Evolutionary conservation across 2,329 filamentous ascomycete genomes (phyloP), one percentile per base, ranked within the genome.

Genomic region (Stemphylium beticola): DNA sequence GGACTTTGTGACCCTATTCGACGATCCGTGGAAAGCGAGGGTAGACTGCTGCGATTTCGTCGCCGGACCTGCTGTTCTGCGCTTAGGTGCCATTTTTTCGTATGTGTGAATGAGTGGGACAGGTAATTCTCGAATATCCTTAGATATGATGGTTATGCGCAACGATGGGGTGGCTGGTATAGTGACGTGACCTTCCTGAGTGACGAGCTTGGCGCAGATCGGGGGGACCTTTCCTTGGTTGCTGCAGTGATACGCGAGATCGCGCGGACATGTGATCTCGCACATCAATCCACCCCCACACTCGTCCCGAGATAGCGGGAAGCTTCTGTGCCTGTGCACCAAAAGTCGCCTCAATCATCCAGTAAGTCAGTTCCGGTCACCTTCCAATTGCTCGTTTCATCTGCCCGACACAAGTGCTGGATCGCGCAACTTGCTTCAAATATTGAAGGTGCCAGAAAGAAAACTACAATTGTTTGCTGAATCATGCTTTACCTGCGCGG

Each of bases 21-120:
- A 78, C 49, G 81, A 78, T 57, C 79, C 77, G 62, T 84, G 81
- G 77, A 89, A 89, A 34, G 85, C 83, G 63, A 89, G 82, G n/a
- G 83, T 87, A 7, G 82, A 78, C 73, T 87, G 84, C 29, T 80
- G 82, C n/a, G 79, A 72, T 64, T 83, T 81, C 61, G 78, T 72
- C 56, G 78, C 67, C 36, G 78, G 67, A 43, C 77, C 71, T 24
- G 76, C 68, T 39, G 69, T 64, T 61, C 74, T 71, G 46, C 78
- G 74, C 62, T 79, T 80, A 15, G 80, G 78, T 46, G 79, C 74
- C 79, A 81, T 81, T 45, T 62, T 37, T 34, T 31, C n/a, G 40
- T 40, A 45, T 60, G 26, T 15, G 40, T 17, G 22, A 41, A 3
- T 55, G 15, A 15, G 53, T 58, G 17, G 17, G n/a, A 1, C 22